Percentiles rank a stretch among this genome's conserved stretches.
phyloP scores from a whole-genome alignment of 352 stramenopile species.

The Pythium volutum region DNA sequence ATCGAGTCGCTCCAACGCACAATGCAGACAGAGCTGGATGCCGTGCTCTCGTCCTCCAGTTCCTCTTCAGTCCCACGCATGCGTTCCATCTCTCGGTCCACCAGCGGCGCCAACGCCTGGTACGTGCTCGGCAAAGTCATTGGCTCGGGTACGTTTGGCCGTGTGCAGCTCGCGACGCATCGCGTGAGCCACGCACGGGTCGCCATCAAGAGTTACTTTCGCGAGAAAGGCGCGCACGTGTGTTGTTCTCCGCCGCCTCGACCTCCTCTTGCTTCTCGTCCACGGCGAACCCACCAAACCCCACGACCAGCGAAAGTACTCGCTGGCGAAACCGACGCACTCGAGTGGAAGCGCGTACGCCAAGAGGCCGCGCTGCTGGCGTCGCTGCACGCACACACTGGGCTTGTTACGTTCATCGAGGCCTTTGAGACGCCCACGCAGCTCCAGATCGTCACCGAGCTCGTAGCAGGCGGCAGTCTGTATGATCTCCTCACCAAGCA shows the following conservation, averaged over 20 bases:
- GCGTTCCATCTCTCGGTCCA: neutral
- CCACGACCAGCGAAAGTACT: no score
- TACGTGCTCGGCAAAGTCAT: slow-evolving; percentile 50
- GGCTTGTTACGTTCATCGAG: slow-evolving; percentile 52
- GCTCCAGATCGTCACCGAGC: slow-evolving; percentile 59
- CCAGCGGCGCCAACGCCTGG: slow-evolving; percentile 23
- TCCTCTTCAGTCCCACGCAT: neutral
- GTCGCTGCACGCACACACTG: slow-evolving; percentile 34
- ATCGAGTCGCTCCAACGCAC: neutral
- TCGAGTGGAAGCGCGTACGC: slow-evolving; percentile 62
- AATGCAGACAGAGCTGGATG: slow-evolving; percentile 1
- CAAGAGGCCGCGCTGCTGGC: slow-evolving; percentile 53
- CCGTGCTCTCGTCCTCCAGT: neutral
- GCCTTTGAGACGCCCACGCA: slow-evolving; percentile 54
- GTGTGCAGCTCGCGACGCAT: slow-evolving; percentile 42
- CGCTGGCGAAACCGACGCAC: slow-evolving; percentile 23
- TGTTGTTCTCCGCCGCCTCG: slow-evolving; percentile 28
- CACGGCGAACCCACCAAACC: neutral
- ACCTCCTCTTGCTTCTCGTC: no score
- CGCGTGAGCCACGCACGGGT: slow-evolving; percentile 40
- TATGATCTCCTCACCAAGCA: slow-evolving; percentile 38
- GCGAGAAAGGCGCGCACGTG: slow-evolving; percentile 32
- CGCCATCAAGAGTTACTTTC: slow-evolving; percentile 65
- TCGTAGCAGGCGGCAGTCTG: slow-evolving; percentile 36
- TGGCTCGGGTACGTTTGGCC: slow-evolving; percentile 50